A percentile compares a stretch with the other conserved stretches of the same genome.
These are phyloP conservation scores for Candida sp. DNA, from an alignment of 1,139 yeast genomes.

Conservation along the genomic window DNA sequence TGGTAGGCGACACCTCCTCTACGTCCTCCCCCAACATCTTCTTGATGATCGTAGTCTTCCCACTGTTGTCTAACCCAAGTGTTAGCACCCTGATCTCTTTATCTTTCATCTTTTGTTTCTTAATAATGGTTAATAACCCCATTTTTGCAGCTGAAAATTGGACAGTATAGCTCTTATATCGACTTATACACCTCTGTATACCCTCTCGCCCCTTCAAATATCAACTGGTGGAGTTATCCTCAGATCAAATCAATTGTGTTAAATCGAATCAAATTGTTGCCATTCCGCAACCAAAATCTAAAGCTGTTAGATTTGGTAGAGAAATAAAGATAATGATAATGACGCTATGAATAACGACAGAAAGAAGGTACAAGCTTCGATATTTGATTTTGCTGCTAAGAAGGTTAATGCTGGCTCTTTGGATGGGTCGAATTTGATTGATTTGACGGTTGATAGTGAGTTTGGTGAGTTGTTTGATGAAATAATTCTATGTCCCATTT, in stretches of 20 bases:
- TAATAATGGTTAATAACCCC: slow-evolving; percentile 83
- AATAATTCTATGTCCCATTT: slow-evolving; percentile 15
- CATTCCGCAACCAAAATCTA: background rate
- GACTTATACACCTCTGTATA: background rate
- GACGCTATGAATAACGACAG: slow-evolving; percentile 1
- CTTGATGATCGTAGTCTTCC: slow-evolving; percentile 79
- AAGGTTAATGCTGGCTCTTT: background rate
- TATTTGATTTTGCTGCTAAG: slow-evolving; percentile 10
- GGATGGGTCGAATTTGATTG: background rate
- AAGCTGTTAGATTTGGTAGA: no score
- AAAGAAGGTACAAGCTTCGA: slow-evolving; percentile 10
- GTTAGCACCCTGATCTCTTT: slow-evolving; percentile 70
- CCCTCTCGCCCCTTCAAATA: no score
- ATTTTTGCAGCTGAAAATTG: slow-evolving; percentile 28
- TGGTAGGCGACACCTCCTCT: slow-evolving; percentile 42
- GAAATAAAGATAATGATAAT: background rate
- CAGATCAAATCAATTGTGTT: background rate
- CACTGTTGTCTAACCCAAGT: slow-evolving; percentile 86
- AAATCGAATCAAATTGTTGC: no score
- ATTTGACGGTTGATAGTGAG: slow-evolving; percentile 1
- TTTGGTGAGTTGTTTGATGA: background rate
- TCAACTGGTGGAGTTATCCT: background rate
- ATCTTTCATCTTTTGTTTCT: slow-evolving; percentile 80
- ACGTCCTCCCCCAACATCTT: slow-evolving; percentile 53
- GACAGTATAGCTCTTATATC: background rate